Evolutionary conservation across 108 stramenopile species (phyloP), one percentile per base, ranked within the genome.

Genomic region (Fistulifera solaris): DNA sequence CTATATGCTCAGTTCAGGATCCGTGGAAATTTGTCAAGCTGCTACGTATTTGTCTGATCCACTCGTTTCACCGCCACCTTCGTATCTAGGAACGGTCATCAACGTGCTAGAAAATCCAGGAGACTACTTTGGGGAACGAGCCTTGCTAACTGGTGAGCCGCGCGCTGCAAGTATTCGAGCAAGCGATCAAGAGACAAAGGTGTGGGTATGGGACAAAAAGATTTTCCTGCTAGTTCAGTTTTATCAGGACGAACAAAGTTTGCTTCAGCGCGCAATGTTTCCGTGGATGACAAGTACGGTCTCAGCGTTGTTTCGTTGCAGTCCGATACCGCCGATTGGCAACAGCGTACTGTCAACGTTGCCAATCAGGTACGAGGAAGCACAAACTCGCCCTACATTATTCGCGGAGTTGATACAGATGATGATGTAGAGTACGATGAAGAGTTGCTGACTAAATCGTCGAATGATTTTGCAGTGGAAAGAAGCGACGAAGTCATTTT

Each of bases 71-170:
- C 77, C 81, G 0, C 76, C 83, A 0, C 39, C 68, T 0, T 57
- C 42, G 43, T 88, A 85, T 53, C 52, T 88, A 1, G 85, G 85
- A 41, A 71, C 82, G 31, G 85, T 84, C 22, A 76, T 91, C 25
- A 85, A 84, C 51, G 62, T 74, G n/a, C 51, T 87, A 10, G 77
- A 68, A 38, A 8, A 35, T 35, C 51, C 76, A 19, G 71, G 78
- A 46, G 82, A 89, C 41, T 91, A 75, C 61, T 94, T 94, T 64
- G 93, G 93, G 15, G 93, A 94, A 73, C 75, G 87, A n/a, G 73
- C 87, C 22, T 63, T 94, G 18, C 81, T 94, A 35, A 94, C 93
- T 0, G 78, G 84, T 26, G 89, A 94, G 63, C 89, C 87, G 1
- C 81, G 93, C 3, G 93, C 93, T 13, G 93, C 93, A 0, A 85